Conservation (phyloP, 108 stramenopile genomes). For the Skeletonema costatum region DNA sequence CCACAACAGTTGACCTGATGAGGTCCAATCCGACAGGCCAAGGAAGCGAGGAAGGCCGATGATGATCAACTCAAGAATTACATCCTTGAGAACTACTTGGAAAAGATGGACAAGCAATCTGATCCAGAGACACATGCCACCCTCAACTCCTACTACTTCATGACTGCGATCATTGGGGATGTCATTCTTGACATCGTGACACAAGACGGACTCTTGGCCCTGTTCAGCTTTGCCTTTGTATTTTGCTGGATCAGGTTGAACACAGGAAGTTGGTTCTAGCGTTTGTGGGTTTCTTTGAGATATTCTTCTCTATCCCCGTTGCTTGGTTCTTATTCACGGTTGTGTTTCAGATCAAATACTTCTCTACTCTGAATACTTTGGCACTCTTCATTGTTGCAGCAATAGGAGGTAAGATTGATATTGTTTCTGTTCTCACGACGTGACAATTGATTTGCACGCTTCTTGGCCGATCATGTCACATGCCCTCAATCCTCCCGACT, state of each 20-base stretch:
- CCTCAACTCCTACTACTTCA: slow-evolving; percentile 61
- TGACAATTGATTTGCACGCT: too few species aligned
- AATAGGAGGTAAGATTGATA: slow-evolving; percentile 25
- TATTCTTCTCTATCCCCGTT: slow-evolving; percentile 54
- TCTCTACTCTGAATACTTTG: slow-evolving; percentile 56
- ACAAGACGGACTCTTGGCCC: slow-evolving; percentile 43
- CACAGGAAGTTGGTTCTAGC: slow-evolving; percentile 54
- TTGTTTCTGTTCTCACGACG: too few species aligned
- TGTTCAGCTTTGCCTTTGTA: slow-evolving; percentile 47
- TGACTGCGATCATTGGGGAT: slow-evolving; percentile 54
- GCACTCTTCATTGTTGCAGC: slow-evolving; percentile 61
- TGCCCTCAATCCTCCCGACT: too few species aligned
- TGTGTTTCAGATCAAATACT: slow-evolving; percentile 54
- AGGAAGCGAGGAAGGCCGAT: slow-evolving; percentile 22
- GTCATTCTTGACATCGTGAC: slow-evolving; percentile 48
- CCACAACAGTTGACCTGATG: too few species aligned
- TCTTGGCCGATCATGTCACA: too few species aligned
- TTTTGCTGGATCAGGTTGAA: slow-evolving; percentile 51
- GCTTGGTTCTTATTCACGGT: slow-evolving; percentile 58
- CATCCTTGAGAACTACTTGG: slow-evolving; percentile 30
- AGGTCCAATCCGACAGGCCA: neutral
- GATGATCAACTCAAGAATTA: slow-evolving; percentile 35
- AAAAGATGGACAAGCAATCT: slow-evolving; percentile 37
- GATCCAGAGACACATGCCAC: slow-evolving; percentile 3
- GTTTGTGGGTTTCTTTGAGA: slow-evolving; percentile 54